A percentile compares a stretch with the other conserved stretches of the same genome.
Conservation (phyloP, 768 basidiomycete species). For the Harrya chromipes region DNA sequence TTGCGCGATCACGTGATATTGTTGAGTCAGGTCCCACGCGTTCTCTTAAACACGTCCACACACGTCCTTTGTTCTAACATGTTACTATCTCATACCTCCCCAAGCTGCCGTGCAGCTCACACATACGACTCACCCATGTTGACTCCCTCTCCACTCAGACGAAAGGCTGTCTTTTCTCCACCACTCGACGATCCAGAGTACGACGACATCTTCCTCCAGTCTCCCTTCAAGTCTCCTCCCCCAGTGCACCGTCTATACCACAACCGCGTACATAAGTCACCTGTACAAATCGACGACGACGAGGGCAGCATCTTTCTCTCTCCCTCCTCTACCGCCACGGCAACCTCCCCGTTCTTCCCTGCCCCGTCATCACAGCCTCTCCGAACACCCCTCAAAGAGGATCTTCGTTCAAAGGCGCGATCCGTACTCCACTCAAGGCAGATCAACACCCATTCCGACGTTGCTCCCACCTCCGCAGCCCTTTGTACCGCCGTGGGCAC, state of each 20-base stretch:
- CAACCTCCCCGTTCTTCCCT: constrained; percentile 42
- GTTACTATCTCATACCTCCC: too few relatives aligned
- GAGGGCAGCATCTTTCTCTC: constrained; percentile 58
- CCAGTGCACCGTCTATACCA: constrained; percentile 42
- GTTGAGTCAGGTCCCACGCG: constrained; percentile 35
- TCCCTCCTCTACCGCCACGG: constrained; percentile 34
- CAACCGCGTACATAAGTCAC: constrained; percentile 37
- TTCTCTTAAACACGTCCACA: constrained; percentile 32
- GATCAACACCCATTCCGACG: constrained; percentile 22
- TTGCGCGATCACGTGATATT: constrained; percentile 32
- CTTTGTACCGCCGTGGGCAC: constrained; percentile 47
- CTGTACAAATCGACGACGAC: constrained; percentile 45
- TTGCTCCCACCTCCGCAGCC: constrained; percentile 8
- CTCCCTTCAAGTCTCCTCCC: constrained; percentile 48
- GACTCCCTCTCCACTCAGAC: constrained; percentile 60
- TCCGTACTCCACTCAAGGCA: constrained; percentile 38
- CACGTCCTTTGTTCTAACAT: constrained; percentile 25
- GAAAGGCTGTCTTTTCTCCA: constrained; percentile 39
- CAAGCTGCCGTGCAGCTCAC: constrained; percentile 30
- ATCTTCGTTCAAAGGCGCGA: constrained; percentile 38
- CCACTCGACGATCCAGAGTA: constrained; percentile 29
- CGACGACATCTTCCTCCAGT: constrained; percentile 54
- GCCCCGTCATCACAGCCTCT: constrained; percentile 47
- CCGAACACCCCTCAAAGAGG: constrained; percentile 59
- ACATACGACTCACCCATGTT: constrained; percentile 58